phyloP scores from a whole-genome alignment of 768 basidiomycete genomes.

The Tulasnella sp. region DNA sequence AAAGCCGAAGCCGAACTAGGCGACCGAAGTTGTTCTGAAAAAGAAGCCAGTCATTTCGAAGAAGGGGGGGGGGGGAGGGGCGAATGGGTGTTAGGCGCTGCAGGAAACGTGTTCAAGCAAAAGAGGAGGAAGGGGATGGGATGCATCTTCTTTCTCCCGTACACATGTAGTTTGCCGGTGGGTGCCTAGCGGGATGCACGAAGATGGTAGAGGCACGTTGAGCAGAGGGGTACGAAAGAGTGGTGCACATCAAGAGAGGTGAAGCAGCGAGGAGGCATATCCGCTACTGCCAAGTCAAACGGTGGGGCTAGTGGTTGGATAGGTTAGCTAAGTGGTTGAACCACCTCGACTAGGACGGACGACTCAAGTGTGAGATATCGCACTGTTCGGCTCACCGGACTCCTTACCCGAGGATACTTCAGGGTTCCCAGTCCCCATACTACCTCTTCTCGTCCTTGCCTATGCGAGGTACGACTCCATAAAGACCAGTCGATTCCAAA shows the following conservation, averaged over 20 bases:
- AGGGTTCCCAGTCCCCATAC: not conserved
- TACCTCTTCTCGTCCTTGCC: not conserved
- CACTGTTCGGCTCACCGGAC: not conserved
- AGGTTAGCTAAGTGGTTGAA: not conserved
- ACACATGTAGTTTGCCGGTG: not conserved
- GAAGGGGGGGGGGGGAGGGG: not conserved
- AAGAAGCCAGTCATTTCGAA: not conserved
- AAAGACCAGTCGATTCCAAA: not conserved
- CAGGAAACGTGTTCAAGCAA: not conserved
- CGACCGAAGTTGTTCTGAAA: not conserved
- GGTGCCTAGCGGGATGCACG: not conserved
- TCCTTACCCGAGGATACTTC: not conserved
- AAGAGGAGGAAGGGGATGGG: too few species aligned
- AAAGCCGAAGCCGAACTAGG: not conserved
- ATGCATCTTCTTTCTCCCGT: conserved; percentile 1
- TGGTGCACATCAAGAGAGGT: not conserved
- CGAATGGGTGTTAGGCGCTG: not conserved
- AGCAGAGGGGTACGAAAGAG: not conserved
- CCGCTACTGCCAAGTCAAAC: not conserved
- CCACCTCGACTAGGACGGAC: not conserved
- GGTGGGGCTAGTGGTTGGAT: not conserved
- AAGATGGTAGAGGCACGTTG: not conserved
- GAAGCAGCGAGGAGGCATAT: not conserved
- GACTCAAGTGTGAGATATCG: conserved; percentile 4
- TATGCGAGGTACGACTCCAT: not conserved